phyloP scores from a whole-genome alignment of 1,284 basidiomycete species.

The Takashimella tepidaria region DNA sequence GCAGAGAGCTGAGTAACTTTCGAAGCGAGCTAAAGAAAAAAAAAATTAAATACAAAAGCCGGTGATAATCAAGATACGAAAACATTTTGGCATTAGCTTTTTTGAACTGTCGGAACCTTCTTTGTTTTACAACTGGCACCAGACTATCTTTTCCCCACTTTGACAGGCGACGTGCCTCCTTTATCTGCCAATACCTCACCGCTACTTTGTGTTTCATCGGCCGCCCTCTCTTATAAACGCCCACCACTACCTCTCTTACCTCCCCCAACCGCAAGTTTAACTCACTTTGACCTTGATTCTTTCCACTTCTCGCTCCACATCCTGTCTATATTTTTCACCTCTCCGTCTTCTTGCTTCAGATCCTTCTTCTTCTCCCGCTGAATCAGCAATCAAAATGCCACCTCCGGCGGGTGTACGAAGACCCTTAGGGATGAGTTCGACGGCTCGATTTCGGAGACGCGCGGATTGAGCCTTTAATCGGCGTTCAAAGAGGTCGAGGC shows the following conservation, averaged over 20 bases:
- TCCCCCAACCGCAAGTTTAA: neutral
- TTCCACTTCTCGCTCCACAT: slow-evolving; percentile 77
- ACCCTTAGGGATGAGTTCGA: slow-evolving; percentile 58
- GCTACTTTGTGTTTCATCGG: neutral
- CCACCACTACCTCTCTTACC: neutral
- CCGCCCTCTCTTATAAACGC: neutral
- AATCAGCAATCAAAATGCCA: slow-evolving; percentile 16
- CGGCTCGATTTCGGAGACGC: slow-evolving; percentile 70
- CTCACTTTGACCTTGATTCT: slow-evolving; percentile 66
- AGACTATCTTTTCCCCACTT: neutral
- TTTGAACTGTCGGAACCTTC: neutral
- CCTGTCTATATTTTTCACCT: slow-evolving; percentile 47
- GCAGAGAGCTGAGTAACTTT: slow-evolving; percentile 67
- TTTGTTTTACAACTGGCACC: neutral
- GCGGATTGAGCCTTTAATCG: slow-evolving; percentile 80
- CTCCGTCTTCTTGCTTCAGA: slow-evolving; percentile 10
- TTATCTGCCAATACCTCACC: neutral
- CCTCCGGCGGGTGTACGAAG: slow-evolving; percentile 48
- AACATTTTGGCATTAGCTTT: neutral
- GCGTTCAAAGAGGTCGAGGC: slow-evolving; percentile 81
- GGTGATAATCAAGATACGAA: too few relatives aligned
- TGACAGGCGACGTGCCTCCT: neutral
- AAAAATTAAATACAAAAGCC: neutral
- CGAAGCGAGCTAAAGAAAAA: slow-evolving; percentile 28
- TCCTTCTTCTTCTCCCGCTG: slow-evolving; percentile 6